phyloP scores from a whole-genome alignment of 257 asterid species.

The Penstemon davidsonii region DNA sequence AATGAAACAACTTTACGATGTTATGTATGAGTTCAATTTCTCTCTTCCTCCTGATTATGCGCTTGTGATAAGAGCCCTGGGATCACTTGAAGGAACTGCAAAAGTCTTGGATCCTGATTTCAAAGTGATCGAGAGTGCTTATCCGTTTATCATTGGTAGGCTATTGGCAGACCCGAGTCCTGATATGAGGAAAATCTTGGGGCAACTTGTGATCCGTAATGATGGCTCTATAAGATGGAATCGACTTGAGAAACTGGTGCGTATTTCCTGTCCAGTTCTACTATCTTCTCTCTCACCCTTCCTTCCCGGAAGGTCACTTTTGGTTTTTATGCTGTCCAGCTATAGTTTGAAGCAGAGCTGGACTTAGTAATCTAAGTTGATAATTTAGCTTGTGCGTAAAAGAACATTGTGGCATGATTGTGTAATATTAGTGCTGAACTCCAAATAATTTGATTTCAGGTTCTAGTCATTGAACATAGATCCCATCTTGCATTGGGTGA shows the following conservation, averaged over 20 bases:
- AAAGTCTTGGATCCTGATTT: slow-evolving; percentile 91
- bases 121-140: slow-evolving; percentile 96
- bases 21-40: slow-evolving; percentile 91
- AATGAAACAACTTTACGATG: slow-evolving; percentile 80
- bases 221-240: slow-evolving; percentile 96
- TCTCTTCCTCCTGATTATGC: slow-evolving; percentile 99
- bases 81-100: slow-evolving; percentile 99
- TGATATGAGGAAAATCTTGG: slow-evolving; percentile 94
- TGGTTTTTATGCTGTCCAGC: background rate
- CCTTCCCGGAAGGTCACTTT: background rate
- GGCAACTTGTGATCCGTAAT: slow-evolving; percentile 85
- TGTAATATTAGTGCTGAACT: too few species aligned
- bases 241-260: slow-evolving; percentile 87
- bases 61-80: slow-evolving; percentile 90
- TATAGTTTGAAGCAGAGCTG: background rate
- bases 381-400: too few species aligned
- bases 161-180: slow-evolving; percentile 87
- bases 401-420: too few species aligned
- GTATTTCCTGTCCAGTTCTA: slow-evolving; percentile 24
- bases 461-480: too few species aligned
- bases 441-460: too few species aligned
- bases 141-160: slow-evolving; percentile 96
- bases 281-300: background rate
- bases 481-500: too few species aligned
- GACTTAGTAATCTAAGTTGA: too few species aligned